These are phyloP conservation scores for Puccinellia tenuiflora DNA, from an alignment of 176 grass and related monocot genomes.

Conservation along the genomic window DNA sequence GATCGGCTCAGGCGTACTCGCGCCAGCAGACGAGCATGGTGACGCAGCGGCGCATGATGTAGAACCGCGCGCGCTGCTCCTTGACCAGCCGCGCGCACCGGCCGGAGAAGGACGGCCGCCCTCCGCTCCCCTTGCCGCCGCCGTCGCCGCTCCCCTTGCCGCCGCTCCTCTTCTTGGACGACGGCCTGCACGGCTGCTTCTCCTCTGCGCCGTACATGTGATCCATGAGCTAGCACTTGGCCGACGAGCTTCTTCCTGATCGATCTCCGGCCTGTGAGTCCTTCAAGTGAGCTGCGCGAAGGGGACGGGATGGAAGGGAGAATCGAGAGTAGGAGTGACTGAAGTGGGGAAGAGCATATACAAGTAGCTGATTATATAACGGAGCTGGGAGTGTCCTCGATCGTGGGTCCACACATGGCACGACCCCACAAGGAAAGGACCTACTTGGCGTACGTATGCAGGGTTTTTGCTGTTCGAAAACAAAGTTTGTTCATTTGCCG, in stretches of 20 bases:
- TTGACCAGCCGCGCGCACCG: constrained; percentile 81
- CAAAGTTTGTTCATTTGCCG: background rate
- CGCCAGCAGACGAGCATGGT: constrained; percentile 88
- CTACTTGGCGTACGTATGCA: constrained; percentile 20
- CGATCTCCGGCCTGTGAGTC: background rate
- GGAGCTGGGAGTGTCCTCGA: background rate
- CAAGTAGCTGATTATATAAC: constrained; percentile 30
- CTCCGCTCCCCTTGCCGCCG: constrained; percentile 1
- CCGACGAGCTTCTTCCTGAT: background rate
- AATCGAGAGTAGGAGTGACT: background rate
- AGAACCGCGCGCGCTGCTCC: constrained; percentile 82
- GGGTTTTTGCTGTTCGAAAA: constrained; percentile 35
- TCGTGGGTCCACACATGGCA: background rate
- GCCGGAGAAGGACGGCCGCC: constrained; percentile 60
- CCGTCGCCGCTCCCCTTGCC: constrained; percentile 13
- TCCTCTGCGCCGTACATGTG: constrained; percentile 46
- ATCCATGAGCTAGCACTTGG: constrained; percentile 33
- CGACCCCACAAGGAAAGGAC: constrained; percentile 6
- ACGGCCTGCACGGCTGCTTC: constrained; percentile 55
- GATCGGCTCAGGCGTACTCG: constrained; percentile 78
- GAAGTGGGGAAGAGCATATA: constrained; percentile 4
- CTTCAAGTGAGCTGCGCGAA: background rate
- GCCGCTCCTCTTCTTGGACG: constrained; percentile 52
- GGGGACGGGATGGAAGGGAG: background rate
- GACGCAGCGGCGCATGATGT: constrained; percentile 94